Base-by-base conservation (phyloP, 1,139 yeast genomes). In the Kurtzmaniella natalensis region DNA sequence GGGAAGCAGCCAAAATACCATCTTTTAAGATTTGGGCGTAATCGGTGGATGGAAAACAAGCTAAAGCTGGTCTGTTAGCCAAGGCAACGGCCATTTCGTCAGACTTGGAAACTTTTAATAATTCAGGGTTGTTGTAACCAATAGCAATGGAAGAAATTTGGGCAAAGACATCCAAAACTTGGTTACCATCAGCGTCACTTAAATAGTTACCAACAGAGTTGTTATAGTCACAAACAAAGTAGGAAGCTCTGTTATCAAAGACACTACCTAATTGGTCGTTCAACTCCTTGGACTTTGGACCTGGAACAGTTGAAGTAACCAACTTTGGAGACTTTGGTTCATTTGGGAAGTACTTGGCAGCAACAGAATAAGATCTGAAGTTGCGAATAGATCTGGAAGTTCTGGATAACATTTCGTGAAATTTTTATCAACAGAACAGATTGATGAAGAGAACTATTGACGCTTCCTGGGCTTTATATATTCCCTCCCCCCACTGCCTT, bases 91-190 rank as follows among this genome's bases (percentile, higher is more conserved):
- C 70, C 86, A 80, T 80, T 51, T 76, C 81, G 25, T 72, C 74
- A 4, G 84, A 74, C 44, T 69, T 65, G 4, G 87, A 81, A 17
- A 79, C 73, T 52, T 74, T 65, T 37, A 72, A 64, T 44, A 81
- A 63, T 16, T 65, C 80, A n/a, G 88, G 88, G 53, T 81, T 81
- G 58, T 81, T 81, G 65, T 81, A 81, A 30, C 89, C 88, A 37
- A 81, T 58, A 2, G 87, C 81, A 48, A 81, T 81, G 2, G 88
- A 81, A 8, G 88, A 76, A 47, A 81, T 81, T 59, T 81, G 89
- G 32, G 83, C 79, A 50, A 78, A 81, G 16, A 79, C 71, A 51
- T 81, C 89, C 39, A 81, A 61, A 43, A 70, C 66, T 30, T 59
- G 59, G 53, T 81, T 81, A 14, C 85, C 86, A 53, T 81, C 88